Evolutionary conservation across 2,329 filamentous ascomycete genomes (phyloP).

Genomic region (Alternaria sp.): DNA sequence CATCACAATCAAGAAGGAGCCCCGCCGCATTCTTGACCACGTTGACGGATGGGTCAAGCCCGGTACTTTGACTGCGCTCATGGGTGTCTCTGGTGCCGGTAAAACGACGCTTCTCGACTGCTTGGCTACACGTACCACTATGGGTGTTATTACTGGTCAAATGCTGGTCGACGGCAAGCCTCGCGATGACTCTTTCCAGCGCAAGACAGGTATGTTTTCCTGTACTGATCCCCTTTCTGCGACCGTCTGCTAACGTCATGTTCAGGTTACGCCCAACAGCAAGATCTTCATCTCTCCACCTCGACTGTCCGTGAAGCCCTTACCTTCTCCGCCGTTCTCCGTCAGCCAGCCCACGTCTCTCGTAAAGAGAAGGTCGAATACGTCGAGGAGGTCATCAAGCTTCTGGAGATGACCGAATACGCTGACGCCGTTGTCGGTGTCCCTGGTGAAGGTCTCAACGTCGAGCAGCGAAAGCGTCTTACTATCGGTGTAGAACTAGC

Average conservation of each 20-base stretch:
- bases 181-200: conserved; percentile 84
- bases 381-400: conserved; percentile 88
- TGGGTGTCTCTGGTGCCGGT: conserved; percentile 92
- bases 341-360: conserved; percentile 79
- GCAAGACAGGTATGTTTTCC: conserved; percentile 73
- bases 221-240: not conserved
- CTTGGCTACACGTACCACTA: conserved; percentile 83
- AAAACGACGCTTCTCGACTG: conserved; percentile 92
- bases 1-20: conserved; percentile 81
- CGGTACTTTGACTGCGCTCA: conserved; percentile 82
- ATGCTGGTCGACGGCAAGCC: conserved; percentile 83
- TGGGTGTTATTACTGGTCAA: conserved; percentile 87
- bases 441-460: conserved; percentile 79
- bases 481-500: conserved; percentile 97
- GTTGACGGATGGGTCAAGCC: conserved; percentile 96
- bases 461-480: conserved; percentile 75
- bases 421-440: conserved; percentile 92
- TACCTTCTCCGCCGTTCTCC: conserved; percentile 83
- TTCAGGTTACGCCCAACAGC: conserved; percentile 81
- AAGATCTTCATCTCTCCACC: conserved; percentile 86
- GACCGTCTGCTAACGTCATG: not conserved
- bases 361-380: conserved; percentile 83
- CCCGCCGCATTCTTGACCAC: conserved; percentile 79
- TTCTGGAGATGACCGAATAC: conserved; percentile 89
- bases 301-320: conserved; percentile 89